A percentile compares a stretch with the other conserved stretches of the same genome.
Conservation (phyloP, 2,329 filamentous ascomycete genomes). For the Lecanicillium sp. region DNA sequence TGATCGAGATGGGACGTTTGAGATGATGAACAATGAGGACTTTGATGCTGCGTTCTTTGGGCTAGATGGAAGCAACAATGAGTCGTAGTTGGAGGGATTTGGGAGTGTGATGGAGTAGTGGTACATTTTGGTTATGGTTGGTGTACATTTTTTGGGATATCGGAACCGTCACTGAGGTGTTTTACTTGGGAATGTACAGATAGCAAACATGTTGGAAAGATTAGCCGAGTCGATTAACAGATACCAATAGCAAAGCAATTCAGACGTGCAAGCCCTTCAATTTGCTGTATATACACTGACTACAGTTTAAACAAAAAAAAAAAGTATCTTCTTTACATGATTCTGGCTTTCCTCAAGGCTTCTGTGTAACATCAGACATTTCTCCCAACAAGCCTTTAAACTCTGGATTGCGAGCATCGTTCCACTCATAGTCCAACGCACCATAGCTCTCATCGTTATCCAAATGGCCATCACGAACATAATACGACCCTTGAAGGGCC, state of each 20-base stretch:
- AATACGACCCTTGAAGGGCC: constrained; percentile 51
- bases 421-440: constrained; percentile 34
- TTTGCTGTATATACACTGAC: not conserved
- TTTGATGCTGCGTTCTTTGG: constrained; percentile 41
- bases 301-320: no score
- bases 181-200: no score
- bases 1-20: constrained; percentile 31
- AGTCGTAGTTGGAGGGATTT: not conserved
- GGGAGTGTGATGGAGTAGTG: no score
- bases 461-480: constrained; percentile 39
- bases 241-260: not conserved
- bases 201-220: not conserved
- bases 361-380: constrained; percentile 30
- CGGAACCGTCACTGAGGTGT: no score
- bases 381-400: constrained; percentile 27
- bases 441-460: constrained; percentile 48
- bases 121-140: no score
- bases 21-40: constrained; percentile 33
- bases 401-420: constrained; percentile 26
- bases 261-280: not conserved
- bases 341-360: constrained; percentile 16
- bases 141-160: no score
- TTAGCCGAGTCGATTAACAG: no score
- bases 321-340: not conserved
- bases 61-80: constrained; percentile 17